Evolutionary conservation across 306 rosid species (phyloP), one percentile per base, ranked within the genome.

Genomic region (Hippophae rhamnoides): DNA sequence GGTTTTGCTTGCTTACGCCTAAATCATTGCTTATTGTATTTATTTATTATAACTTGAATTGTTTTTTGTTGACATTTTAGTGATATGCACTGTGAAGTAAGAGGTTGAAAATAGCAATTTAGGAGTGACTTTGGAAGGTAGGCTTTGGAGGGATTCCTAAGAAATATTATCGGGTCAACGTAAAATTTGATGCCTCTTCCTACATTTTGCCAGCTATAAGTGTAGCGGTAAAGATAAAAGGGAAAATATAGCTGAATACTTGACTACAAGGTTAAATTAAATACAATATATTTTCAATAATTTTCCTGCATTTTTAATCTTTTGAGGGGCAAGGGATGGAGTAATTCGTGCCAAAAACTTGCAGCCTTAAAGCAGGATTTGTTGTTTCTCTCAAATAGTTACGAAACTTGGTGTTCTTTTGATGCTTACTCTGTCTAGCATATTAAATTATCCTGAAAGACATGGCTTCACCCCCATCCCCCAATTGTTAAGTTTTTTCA

Each of bases 121-220:
- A 25, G 59, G 6, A 53, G 11, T 53, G 45, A 12, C 10, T 23
- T 64, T 54, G 43, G 27, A 44, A 53, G 43, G 57, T 10, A 64
- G 27, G 23, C 23, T 8, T 42, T 48, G 41, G 18, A 41, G 49
- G 46, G 2, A 31, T 31, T 31, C 54, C 26, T 13, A 6, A 54
- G 40, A 46, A 60, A 44, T 31, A 2, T 31, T 31, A 31, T 31
- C 5, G 4, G 4, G 38, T 31, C 38, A 31, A 2, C 5, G 51
- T 42, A 46, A 60, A 57, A 13, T 74, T 75, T 86, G 75, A 83
- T 74, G 57, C 62, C 56, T 70, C 67, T 48, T 72, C 81, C 68
- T 75, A 70, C 74, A 69, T 74, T 78, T 58, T 77, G 61, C 64
- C 83, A 73, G 86, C 82, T 58, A 49, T 67, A 75, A 73, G 60